phyloP scores from a whole-genome alignment of 2,329 filamentous ascomycete genomes.

The Achaetomium macrosporum region DNA sequence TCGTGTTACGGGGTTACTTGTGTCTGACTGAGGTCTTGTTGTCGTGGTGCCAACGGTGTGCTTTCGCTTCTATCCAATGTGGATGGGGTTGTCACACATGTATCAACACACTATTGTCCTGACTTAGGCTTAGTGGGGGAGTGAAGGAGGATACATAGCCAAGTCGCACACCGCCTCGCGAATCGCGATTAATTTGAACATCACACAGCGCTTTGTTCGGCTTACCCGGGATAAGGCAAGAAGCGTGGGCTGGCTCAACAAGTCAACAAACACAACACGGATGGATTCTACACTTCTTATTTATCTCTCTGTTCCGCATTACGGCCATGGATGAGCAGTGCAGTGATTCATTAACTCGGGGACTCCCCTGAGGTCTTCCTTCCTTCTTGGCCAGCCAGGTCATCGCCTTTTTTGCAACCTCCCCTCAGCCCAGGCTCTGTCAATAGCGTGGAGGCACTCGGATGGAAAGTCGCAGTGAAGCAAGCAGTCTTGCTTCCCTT shows the following conservation, averaged over 20 bases:
- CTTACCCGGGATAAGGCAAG: too few relatives aligned
- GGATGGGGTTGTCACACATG: background rate
- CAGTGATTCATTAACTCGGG: too few relatives aligned
- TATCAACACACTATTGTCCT: background rate
- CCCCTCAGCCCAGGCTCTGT: background rate
- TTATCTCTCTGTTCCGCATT: too few relatives aligned
- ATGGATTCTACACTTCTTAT: too few relatives aligned
- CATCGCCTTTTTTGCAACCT: background rate
- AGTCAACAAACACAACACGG: too few relatives aligned
- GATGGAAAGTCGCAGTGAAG: slow-evolving; percentile 27
- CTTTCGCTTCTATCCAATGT: background rate
- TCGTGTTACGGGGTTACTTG: background rate
- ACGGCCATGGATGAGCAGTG: too few relatives aligned
- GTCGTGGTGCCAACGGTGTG: too few relatives aligned
- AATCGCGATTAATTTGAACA: too few relatives aligned
- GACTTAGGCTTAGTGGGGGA: background rate
- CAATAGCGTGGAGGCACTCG: slow-evolving; percentile 22
- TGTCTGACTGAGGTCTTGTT: background rate
- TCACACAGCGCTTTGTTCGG: too few relatives aligned
- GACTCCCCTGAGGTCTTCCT: background rate
- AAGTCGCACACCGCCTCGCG: too few relatives aligned
- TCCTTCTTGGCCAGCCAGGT: background rate
- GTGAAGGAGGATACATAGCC: background rate
- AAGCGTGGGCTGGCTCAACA: too few relatives aligned
- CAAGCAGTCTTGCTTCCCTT: slow-evolving; percentile 23